phyloP scores from a whole-genome alignment of 164 flowering plant genomes.

The Aristolochia californica region DNA sequence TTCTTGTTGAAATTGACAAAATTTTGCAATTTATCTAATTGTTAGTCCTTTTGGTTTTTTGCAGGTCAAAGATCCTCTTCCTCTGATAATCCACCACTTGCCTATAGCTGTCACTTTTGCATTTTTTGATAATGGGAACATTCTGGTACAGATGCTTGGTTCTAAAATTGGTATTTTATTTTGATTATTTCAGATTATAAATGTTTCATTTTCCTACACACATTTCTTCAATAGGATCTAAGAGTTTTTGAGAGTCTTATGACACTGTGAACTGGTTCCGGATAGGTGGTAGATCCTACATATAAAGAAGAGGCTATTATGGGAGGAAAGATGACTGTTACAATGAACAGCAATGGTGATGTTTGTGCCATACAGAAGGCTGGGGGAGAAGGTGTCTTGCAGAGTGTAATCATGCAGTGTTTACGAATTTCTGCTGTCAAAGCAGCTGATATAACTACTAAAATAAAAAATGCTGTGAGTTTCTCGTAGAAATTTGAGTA shows the following conservation, averaged over 20 bases:
- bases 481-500: too few relatives aligned
- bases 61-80: slow-evolving; percentile 82
- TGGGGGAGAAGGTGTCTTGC: slow-evolving; percentile 78
- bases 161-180: not conserved
- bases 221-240: too few relatives aligned
- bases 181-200: not conserved
- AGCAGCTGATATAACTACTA: too few relatives aligned
- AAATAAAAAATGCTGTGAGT: too few relatives aligned
- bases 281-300: slow-evolving; percentile 75
- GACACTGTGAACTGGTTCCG: slow-evolving; percentile 5
- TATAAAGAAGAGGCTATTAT: slow-evolving; percentile 83
- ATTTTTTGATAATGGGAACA: slow-evolving; percentile 51
- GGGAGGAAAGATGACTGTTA: slow-evolving; percentile 84
- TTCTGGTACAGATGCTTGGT: slow-evolving; percentile 40
- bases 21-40: not conserved
- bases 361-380: slow-evolving; percentile 92
- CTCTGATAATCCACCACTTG: slow-evolving; percentile 79
- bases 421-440: slow-evolving; percentile 68
- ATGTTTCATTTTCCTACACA: not conserved
- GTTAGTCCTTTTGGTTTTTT: slow-evolving; percentile 6
- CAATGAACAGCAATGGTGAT: slow-evolving; percentile 78
- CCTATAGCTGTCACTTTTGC: slow-evolving; percentile 91
- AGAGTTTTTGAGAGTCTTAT: slow-evolving; percentile 1
- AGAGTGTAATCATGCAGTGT: slow-evolving; percentile 77
- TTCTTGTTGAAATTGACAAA: not conserved